Percentiles rank a stretch among this genome's conserved stretches.
Conservation (phyloP, 192 early-diverging fungal species). For the Lunasporangiospora selenospora region DNA sequence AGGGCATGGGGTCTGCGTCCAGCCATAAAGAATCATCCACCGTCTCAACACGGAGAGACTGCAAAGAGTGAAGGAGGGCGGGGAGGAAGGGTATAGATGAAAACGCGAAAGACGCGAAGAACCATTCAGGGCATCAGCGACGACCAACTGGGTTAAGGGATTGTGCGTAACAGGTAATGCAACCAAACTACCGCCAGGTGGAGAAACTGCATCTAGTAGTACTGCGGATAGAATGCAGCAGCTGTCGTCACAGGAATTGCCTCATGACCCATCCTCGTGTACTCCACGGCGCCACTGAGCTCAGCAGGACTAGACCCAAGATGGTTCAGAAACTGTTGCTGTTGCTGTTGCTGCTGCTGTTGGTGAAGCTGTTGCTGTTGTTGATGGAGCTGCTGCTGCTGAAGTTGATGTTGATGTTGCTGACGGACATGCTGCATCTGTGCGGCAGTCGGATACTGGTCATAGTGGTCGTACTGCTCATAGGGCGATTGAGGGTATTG, state of each 20-base stretch:
- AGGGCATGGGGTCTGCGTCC: too few species aligned
- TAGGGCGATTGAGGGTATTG: not conserved
- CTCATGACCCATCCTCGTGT: slow-evolving; percentile 2
- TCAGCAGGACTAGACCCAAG: slow-evolving; percentile 23
- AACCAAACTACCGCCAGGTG: too few species aligned
- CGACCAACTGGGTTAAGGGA: not conserved
- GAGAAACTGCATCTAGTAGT: too few species aligned
- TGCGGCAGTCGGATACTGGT: not conserved
- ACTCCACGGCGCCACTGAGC: slow-evolving; percentile 12
- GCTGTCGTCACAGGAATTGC: too few species aligned
- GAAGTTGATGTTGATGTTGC: not conserved
- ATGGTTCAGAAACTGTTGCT: slow-evolving; percentile 9
- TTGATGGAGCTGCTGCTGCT: slow-evolving; percentile 12
- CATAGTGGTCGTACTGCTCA: not conserved
- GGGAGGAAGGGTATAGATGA: too few species aligned
- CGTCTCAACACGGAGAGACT: too few species aligned
- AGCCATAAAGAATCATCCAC: too few species aligned
- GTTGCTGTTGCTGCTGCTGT: slow-evolving; percentile 2
- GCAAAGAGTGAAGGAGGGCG: too few species aligned
- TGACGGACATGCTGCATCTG: not conserved
- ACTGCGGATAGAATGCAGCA: slow-evolving; percentile 8
- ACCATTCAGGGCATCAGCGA: not conserved
- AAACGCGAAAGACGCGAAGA: too few species aligned
- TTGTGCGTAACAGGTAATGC: not conserved
- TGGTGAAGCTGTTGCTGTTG: slow-evolving; percentile 6